Base-by-base conservation (phyloP, 352 stramenopile species). In the Globisporangium orthogonon region DNA sequence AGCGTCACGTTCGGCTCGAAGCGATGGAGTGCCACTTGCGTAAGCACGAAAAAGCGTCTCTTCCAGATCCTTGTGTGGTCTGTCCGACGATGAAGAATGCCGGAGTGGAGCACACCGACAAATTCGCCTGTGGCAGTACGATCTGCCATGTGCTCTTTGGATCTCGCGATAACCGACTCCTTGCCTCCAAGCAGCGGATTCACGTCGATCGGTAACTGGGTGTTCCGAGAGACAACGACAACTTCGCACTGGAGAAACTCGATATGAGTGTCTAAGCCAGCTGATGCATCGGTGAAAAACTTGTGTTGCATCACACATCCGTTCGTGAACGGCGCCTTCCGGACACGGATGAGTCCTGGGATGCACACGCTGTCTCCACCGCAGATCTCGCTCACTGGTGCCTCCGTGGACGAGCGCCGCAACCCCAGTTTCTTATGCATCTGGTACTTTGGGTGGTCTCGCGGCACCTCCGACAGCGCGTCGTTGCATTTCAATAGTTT, bases 1-100 rank as follows among this genome's bases (percentile, higher is more conserved):
- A 75, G 44, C 18, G 61, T 71, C 35, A 73, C 62, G 15, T 54
- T 39, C 1, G 54, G 39, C 11, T 69, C 67, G 45, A 78, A 78
- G 6, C 70, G 64, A 50, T 78, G 70, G 40, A 78, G 60, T 15
- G 70, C 67, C 40, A 74, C 64, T 39, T 78, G 70, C 3, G 70
- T 78, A 39, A 78, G 67, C 57, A 78, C 70, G 46, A 75, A 78
- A 29, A 75, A 78, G 28, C 70, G 64, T 50, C 70, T 73, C 49
- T 69, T 71, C 70, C 70, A 78, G 15, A 73, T 59, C 49, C 70
- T 66, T 7, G 59, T 69, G 28, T 71, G 61, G n/a, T 76, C 67
- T 0, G 60, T 62, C 11, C 56, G 61, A 0, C 70, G 64, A 29
- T 73, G 65, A 13, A 78, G 51, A 2, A 75, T 43, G 3, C 70